Percentiles rank a stretch among this genome's conserved stretches.
These are phyloP conservation scores for Cyberlindnera bimundalis DNA, from an alignment of 805 yeast genomes.

Conservation along the genomic window DNA sequence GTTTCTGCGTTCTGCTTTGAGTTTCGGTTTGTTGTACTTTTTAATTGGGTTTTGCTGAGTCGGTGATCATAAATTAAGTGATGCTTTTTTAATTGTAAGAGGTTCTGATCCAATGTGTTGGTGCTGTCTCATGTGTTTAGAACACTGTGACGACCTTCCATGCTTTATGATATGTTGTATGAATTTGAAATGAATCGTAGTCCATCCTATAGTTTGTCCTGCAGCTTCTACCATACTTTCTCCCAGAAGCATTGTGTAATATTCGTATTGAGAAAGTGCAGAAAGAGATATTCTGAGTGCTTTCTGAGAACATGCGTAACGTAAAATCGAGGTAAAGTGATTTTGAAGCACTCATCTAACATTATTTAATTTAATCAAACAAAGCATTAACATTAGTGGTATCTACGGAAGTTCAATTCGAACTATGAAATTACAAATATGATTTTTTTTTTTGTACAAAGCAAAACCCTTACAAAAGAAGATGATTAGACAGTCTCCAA, in stretches of 20 bases:
- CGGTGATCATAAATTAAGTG: no score
- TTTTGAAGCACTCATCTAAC: no score
- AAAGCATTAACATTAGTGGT: background rate
- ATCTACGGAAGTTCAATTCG: constrained; percentile 3
- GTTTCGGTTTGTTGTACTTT: constrained; percentile 1
- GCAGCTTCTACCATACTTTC: no score
- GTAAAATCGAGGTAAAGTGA: no score
- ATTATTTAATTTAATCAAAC: background rate
- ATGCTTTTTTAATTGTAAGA: background rate
- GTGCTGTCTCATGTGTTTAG: constrained; percentile 2
- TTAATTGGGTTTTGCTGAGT: background rate
- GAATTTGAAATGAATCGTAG: background rate
- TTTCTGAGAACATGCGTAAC: no score
- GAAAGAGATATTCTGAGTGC: no score
- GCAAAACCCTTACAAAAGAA: constrained; percentile 8
- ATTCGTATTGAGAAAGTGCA: no score
- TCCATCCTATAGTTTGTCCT: no score
- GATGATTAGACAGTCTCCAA: constrained; percentile 84
- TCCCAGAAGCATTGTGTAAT: no score
- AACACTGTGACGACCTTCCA: constrained; percentile 8
- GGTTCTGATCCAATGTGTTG: constrained; percentile 5
- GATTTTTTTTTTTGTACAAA: constrained; percentile 15
- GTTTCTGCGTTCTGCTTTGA: constrained; percentile 1
- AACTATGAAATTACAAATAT: constrained; percentile 15
- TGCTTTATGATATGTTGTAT: constrained; percentile 9